Conservation (phyloP, 495 filamentous ascomycete genomes). For the Penicillium canariense region DNA sequence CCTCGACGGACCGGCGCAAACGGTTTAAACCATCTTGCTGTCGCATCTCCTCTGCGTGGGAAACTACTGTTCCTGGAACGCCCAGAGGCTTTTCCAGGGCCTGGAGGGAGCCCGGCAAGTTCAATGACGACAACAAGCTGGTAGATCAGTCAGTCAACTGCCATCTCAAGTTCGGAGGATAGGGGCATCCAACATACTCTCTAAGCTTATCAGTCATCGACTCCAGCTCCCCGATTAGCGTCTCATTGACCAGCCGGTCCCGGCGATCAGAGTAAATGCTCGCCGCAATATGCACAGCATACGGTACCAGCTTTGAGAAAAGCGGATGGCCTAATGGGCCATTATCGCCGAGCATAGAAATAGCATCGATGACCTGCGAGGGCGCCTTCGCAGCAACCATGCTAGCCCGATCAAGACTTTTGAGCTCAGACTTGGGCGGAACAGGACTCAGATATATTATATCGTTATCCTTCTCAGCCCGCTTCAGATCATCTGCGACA, state of each 20-base stretch:
- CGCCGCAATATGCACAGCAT: conserved; percentile 90
- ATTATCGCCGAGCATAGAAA: conserved; percentile 74
- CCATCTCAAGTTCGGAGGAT: not conserved
- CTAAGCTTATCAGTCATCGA: conserved; percentile 75
- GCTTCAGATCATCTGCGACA: conserved; percentile 81
- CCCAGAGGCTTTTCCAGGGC: conserved; percentile 94
- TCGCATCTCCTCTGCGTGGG: conserved; percentile 93
- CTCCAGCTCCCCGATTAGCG: conserved; percentile 82
- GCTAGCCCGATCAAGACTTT: conserved; percentile 76
- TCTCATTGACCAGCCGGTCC: conserved; percentile 82
- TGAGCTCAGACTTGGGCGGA: conserved; percentile 84
- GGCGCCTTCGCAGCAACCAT: conserved; percentile 84
- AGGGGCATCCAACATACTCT: conserved; percentile 46
- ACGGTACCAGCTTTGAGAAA: conserved; percentile 90
- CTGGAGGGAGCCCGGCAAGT: conserved; percentile 89
- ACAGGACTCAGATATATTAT: conserved; percentile 85
- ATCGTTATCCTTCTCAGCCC: conserved; percentile 96
- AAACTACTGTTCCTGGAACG: conserved; percentile 75
- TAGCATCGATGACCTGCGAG: conserved; percentile 76
- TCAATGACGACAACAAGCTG: conserved; percentile 71
- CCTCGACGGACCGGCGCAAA: conserved; percentile 72
- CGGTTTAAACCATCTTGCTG: conserved; percentile 82
- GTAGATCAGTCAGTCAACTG: conserved; percentile 9
- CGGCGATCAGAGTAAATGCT: conserved; percentile 93
- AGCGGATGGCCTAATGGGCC: conserved; percentile 77